Percentiles rank a stretch among this genome's conserved stretches.
Evolutionary conservation across 345 rosid species (phyloP).

Genomic region (Populus davidiana): DNA sequence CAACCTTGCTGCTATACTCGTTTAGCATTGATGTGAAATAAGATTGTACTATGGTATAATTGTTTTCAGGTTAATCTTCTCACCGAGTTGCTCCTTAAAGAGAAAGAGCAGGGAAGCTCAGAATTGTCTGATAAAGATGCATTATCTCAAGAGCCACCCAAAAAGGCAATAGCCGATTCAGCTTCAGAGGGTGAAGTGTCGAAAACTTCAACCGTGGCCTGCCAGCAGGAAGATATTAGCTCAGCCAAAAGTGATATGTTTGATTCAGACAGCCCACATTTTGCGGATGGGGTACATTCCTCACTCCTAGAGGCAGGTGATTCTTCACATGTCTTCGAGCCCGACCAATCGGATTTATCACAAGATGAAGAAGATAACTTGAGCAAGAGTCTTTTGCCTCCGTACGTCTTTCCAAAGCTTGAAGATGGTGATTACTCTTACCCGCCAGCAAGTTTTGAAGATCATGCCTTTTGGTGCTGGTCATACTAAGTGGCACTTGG

Average conservation of each 20-base stretch:
- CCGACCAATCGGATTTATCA: slow-evolving; percentile 30
- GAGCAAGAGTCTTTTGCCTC: slow-evolving; percentile 26
- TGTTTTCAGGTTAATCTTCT: slow-evolving; percentile 22
- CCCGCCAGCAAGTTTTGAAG: slow-evolving; percentile 27
- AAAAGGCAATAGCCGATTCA: slow-evolving; percentile 11
- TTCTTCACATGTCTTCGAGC: slow-evolving; percentile 30
- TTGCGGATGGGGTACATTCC: slow-evolving; percentile 47
- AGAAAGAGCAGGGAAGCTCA: slow-evolving; percentile 12
- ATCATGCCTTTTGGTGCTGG: slow-evolving; percentile 36
- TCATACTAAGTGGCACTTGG: slow-evolving; percentile 15
- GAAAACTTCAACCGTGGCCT: slow-evolving; percentile 15
- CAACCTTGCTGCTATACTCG: not conserved
- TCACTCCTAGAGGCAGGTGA: slow-evolving; percentile 29
- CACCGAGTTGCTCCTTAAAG: slow-evolving; percentile 12
- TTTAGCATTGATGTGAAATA: not conserved
- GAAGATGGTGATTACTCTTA: slow-evolving; percentile 37
- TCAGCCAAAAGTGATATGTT: slow-evolving; percentile 29
- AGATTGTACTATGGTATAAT: not conserved
- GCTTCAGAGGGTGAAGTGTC: slow-evolving; percentile 20
- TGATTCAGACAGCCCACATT: slow-evolving; percentile 40
- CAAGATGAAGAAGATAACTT: slow-evolving; percentile 33
- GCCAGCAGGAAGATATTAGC: slow-evolving; percentile 30
- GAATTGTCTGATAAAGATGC: slow-evolving; percentile 19
- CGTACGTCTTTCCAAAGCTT: slow-evolving; percentile 30
- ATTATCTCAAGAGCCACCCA: slow-evolving; percentile 6